A percentile compares a stretch with the other conserved stretches of the same genome.
These are phyloP conservation scores for Hordeum marinum DNA, from an alignment of 176 grass and related monocot species.

Conservation along the genomic window DNA sequence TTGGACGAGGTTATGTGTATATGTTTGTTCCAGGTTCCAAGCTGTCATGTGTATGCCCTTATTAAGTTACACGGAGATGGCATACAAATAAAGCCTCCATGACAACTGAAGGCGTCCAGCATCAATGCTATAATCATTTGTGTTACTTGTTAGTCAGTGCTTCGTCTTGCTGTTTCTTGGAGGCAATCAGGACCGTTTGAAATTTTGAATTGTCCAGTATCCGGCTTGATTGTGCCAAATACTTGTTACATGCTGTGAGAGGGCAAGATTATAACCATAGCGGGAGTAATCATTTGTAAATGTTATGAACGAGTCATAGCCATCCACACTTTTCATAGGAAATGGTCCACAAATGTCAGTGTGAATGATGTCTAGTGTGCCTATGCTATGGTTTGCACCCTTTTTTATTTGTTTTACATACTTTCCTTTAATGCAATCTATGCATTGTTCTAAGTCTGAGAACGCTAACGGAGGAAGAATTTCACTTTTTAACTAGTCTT, in stretches of 20 bases:
- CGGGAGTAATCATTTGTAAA: too few relatives aligned
- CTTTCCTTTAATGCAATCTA: too few relatives aligned
- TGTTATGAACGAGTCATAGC: too few relatives aligned
- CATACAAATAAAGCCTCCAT: background rate
- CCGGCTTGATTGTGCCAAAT: background rate
- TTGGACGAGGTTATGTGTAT: background rate
- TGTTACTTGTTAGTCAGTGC: background rate
- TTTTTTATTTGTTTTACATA: too few relatives aligned
- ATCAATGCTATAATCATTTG: constrained; percentile 7
- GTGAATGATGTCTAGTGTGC: too few relatives aligned
- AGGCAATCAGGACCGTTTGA: background rate
- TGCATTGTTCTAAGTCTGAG: too few relatives aligned
- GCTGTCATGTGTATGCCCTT: background rate
- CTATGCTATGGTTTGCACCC: too few relatives aligned
- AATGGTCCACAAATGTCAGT: too few relatives aligned
- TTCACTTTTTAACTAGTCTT: too few relatives aligned
- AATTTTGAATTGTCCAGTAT: background rate
- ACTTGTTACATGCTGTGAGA: background rate
- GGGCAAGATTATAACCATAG: too few relatives aligned
- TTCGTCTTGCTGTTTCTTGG: constrained; percentile 1
- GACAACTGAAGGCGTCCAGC: background rate
- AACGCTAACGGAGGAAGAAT: too few relatives aligned
- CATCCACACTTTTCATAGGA: too few relatives aligned
- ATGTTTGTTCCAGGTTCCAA: background rate
- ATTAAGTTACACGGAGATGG: background rate